Evolutionary conservation across 2,329 filamentous ascomycete genomes (phyloP), one percentile per base, ranked within the genome.

Genomic region (Claviceps sp.): DNA sequence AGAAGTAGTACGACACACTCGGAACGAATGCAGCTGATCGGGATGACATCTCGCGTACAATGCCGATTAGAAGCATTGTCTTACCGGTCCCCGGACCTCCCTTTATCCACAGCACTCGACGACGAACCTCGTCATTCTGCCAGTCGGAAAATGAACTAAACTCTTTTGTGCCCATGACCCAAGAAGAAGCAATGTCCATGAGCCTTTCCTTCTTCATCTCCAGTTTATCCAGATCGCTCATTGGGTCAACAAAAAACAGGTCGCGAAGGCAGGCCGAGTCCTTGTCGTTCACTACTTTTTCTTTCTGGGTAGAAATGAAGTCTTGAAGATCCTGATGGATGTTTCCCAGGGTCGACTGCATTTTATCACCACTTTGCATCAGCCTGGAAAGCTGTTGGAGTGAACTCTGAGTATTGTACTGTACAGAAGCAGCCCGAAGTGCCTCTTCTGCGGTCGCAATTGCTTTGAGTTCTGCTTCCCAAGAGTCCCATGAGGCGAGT

Each of bases 61-160:
- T 62, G 17, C 60, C 59, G 17, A 57, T 62, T n/a, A 65, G 55
- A 20, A 67, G 56, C 64, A 68, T 68, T 0, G 65, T 68, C 51
- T 68, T 68, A 29, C 66, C 65, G 38, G 64, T 69, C n/a, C 64
- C 65, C 2, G 64, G 61, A n/a, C 61, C 57, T 5, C 63, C 66
- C 20, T 62, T 65, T 5, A 69, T 58, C 65, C 64, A 68, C 0
- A 68, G 58, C 22, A 66, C 50, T 44, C 42, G 42, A 22, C 58
- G 59, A 40, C 52, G 54, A 3, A 57, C 37, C n/a, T 52, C 8
- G 46, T 56, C 49, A 13, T 59, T 51, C 5, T 54, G 59, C 64
- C 64, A 69, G 34, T 58, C 45, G 17, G 54, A 55, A 45, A 68
- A 67, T 8, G 52, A 50, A 11, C n/a, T 23, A 38, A 50, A 56